A percentile compares a stretch with the other conserved stretches of the same genome.
Evolutionary conservation across 306 rosid species (phyloP).

Genomic region (Prinsepia uniflora): DNA sequence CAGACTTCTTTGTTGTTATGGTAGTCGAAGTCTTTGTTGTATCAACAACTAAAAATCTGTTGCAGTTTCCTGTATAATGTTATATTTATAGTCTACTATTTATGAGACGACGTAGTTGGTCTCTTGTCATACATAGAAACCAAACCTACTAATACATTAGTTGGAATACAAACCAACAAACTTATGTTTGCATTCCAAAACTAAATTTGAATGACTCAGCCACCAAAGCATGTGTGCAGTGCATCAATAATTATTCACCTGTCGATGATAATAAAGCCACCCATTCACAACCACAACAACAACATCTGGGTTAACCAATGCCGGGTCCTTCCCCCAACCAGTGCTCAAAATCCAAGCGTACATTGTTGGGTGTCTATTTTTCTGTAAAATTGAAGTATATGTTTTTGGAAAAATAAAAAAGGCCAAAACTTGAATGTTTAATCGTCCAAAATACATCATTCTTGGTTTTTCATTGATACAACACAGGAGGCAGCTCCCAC

Average conservation of each 20-base stretch:
- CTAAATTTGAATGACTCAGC: constrained; percentile 16
- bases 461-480: constrained; percentile 23
- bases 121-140: no score
- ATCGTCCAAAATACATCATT: not conserved
- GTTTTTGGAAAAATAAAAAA: no score
- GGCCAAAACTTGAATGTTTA: no score
- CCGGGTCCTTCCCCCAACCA: constrained; percentile 84
- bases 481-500: constrained; percentile 90
- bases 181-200: constrained; percentile 29
- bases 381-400: constrained; percentile 39
- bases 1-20: no score
- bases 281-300: constrained; percentile 57
- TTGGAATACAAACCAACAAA: no score
- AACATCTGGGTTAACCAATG: constrained; percentile 78
- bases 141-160: no score
- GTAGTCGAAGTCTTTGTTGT: no score
- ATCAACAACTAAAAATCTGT: no score
- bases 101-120: no score
- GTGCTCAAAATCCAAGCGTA: constrained; percentile 91
- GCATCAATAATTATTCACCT: constrained; percentile 37
- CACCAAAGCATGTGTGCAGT: not conserved
- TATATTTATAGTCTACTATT: no score
- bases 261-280: constrained; percentile 69
- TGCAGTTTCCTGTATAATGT: no score
- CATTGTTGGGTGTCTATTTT: constrained; percentile 71